A percentile compares a stretch with the other conserved stretches of the same genome.
phyloP scores from a whole-genome alignment of 345 rosid species.

The Aethionema arabicum region DNA sequence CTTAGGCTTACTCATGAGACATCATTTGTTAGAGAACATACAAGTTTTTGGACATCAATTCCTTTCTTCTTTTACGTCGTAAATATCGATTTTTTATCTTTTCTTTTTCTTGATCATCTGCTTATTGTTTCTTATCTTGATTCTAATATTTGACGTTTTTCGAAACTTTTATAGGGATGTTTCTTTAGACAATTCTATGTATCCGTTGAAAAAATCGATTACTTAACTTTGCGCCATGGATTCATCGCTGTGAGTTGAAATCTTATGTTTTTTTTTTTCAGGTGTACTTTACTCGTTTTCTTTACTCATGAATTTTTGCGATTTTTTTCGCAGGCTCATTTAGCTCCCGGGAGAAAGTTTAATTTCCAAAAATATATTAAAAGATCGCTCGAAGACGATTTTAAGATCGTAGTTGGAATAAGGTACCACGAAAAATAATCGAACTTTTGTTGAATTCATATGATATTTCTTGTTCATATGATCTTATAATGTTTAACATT shows the following conservation, averaged over 20 bases:
- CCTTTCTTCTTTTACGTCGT: slow-evolving; percentile 83
- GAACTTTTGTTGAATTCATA: background rate
- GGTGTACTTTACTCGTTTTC: background rate
- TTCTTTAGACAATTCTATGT: slow-evolving; percentile 84
- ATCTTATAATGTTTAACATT: background rate
- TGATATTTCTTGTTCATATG: background rate
- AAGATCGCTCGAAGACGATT: slow-evolving; percentile 91
- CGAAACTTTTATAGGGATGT: slow-evolving; percentile 61
- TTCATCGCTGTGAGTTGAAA: slow-evolving; percentile 67
- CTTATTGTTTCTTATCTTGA: slow-evolving; percentile 12
- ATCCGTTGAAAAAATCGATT: slow-evolving; percentile 79
- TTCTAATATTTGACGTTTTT: background rate
- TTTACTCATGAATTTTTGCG: slow-evolving; percentile 6
- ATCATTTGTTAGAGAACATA: slow-evolving; percentile 80
- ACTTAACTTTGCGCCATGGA: slow-evolving; percentile 84
- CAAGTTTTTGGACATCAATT: slow-evolving; percentile 72
- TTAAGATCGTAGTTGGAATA: slow-evolving; percentile 75
- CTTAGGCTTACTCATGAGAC: slow-evolving; percentile 88
- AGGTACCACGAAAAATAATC: slow-evolving; percentile 43
- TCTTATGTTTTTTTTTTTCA: background rate
- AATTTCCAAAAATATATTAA: slow-evolving; percentile 86
- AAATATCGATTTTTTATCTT: slow-evolving; percentile 32
- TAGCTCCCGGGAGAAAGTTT: slow-evolving; percentile 87
- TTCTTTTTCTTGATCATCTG: background rate
- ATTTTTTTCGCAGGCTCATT: slow-evolving; percentile 60